Percentiles rank a stretch among this genome's conserved stretches.
phyloP scores from a whole-genome alignment of 2,329 filamentous ascomycete genomes.

The Septoria petroselini region DNA sequence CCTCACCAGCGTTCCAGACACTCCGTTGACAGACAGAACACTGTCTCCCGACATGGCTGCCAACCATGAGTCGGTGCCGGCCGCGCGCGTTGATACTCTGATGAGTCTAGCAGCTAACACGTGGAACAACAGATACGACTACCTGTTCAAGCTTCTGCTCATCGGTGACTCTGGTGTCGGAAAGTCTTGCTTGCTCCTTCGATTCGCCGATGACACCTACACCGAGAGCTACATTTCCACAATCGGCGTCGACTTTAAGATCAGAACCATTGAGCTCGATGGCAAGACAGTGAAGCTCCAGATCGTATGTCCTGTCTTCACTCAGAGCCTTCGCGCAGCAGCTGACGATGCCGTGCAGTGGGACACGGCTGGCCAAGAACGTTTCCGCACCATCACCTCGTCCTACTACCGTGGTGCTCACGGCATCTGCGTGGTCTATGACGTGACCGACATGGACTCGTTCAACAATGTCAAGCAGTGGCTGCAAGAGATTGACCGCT shows the following conservation, averaged over 20 bases:
- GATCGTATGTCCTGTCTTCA: constrained; percentile 65
- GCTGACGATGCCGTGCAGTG: constrained; percentile 58
- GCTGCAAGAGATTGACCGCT: constrained; percentile 99
- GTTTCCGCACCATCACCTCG: constrained; percentile 98
- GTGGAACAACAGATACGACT: constrained; percentile 79
- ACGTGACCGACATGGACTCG: constrained; percentile 99
- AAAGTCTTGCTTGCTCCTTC: constrained; percentile 97
- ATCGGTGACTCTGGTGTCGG: constrained; percentile 99
- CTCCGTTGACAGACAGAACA: too few relatives aligned
- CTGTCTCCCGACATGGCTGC: neutral
- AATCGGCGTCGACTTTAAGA: constrained; percentile 99
- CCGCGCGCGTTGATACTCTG: neutral
- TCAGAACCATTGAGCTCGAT: constrained; percentile 98
- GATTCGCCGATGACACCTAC: constrained; percentile 98
- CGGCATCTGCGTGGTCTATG: constrained; percentile 99
- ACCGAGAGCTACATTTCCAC: constrained; percentile 99
- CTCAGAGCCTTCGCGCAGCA: neutral
- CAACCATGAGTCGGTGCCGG: neutral
- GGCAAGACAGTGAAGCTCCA: constrained; percentile 99
- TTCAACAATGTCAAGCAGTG: constrained; percentile 99
- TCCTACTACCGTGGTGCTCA: constrained; percentile 99
- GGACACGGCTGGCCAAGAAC: constrained; percentile 98
- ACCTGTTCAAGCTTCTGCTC: constrained; percentile 99
- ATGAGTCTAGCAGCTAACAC: neutral
- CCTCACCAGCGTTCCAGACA: neutral